Evolutionary conservation across 1,284 basidiomycete species (phyloP).

Genomic region (Ustilago xerochloae): DNA sequence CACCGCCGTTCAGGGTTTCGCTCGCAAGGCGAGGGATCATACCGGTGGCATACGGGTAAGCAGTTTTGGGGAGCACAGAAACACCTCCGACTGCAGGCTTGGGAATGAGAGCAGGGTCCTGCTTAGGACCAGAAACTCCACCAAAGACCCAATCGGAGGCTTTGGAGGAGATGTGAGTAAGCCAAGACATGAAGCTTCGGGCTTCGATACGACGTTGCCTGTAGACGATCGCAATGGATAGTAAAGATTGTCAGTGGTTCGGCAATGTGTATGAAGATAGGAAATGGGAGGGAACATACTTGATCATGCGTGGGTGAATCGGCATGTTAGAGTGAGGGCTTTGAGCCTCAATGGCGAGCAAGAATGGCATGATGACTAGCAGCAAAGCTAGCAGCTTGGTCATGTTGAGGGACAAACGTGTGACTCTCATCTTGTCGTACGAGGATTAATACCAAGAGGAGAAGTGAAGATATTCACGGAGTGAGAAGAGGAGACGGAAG

Average conservation of each 20-base stretch:
- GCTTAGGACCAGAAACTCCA: background rate
- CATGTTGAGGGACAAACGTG: slow-evolving; percentile 11
- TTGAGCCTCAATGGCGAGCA: slow-evolving; percentile 13
- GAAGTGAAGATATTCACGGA: background rate
- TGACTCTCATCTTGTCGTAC: slow-evolving; percentile 14
- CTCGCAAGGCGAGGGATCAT: slow-evolving; percentile 33
- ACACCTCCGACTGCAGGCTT: slow-evolving; percentile 14
- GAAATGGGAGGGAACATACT: slow-evolving; percentile 1
- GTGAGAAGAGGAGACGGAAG: background rate
- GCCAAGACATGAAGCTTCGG: slow-evolving; percentile 21
- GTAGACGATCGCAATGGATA: background rate
- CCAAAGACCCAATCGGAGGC: slow-evolving; percentile 42
- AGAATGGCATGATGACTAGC: slow-evolving; percentile 10
- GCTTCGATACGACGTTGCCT: slow-evolving; percentile 13
- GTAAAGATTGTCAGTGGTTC: background rate
- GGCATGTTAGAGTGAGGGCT: background rate
- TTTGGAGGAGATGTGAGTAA: slow-evolving; percentile 27
- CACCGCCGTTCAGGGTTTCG: slow-evolving; percentile 26
- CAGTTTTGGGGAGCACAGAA: slow-evolving; percentile 22
- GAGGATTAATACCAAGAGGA: background rate
- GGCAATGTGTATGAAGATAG: background rate
- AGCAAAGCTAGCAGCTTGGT: slow-evolving; percentile 23
- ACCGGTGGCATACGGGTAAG: slow-evolving; percentile 38
- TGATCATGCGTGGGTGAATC: slow-evolving; percentile 12
- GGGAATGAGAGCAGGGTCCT: slow-evolving; percentile 5